Conservation (phyloP, 257 asterid species). For the Rehmannia glutinosa region DNA sequence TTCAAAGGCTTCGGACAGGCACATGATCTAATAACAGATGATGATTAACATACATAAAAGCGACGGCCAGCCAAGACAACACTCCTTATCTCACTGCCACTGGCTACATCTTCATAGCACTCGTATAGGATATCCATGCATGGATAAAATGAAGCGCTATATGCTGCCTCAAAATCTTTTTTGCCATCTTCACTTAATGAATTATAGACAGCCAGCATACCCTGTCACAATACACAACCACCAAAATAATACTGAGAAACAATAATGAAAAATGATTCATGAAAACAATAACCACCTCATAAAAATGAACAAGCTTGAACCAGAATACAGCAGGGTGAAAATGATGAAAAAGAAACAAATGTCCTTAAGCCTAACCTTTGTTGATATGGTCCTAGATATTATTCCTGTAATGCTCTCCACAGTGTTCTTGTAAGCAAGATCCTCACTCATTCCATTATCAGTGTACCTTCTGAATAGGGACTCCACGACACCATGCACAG, state of each 20-base stretch:
- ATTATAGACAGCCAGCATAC: conserved; percentile 86
- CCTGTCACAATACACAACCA: conserved; percentile 40
- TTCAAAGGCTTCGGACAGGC: not conserved
- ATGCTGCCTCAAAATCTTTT: conserved; percentile 78
- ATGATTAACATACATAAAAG: conserved; percentile 55
- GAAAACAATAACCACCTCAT: not conserved
- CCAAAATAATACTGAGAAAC: not conserved
- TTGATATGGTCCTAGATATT: conserved; percentile 81
- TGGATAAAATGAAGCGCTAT: conserved; percentile 89
- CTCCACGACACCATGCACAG: conserved; percentile 96
- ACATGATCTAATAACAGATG: not conserved
- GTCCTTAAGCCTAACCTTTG: conserved; percentile 47
- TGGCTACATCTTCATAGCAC: conserved; percentile 95
- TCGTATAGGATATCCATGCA: conserved; percentile 97
- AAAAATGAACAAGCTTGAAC: not conserved
- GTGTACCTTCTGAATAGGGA: conserved; percentile 90
- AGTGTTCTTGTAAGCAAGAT: conserved; percentile 89
- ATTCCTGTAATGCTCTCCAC: conserved; percentile 90
- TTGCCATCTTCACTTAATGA: conserved; percentile 72
- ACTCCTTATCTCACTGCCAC: conserved; percentile 91
- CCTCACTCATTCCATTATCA: conserved; percentile 86
- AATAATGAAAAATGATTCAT: not conserved
- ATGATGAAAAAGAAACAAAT: not conserved
- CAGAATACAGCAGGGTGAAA: not conserved
- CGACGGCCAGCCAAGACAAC: conserved; percentile 98